Base-by-base conservation (phyloP, 306 rosid species). In the Castanopsis chinensis region DNA sequence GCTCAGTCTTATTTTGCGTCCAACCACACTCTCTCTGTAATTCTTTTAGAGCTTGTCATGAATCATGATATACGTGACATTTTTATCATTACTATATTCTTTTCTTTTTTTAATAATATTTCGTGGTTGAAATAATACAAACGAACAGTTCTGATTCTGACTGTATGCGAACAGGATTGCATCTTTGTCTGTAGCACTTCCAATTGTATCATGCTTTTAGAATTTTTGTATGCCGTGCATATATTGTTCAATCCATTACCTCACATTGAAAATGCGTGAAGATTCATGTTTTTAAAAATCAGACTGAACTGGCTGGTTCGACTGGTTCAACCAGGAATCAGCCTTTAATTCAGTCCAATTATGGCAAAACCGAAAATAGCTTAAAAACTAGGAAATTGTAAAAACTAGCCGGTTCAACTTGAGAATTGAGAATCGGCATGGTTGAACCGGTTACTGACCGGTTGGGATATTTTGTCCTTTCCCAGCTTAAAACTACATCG, bases 21-120 rank as follows among this genome's bases (percentile, higher is more conserved):
- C 65, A 56, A 61, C 60, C 80, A 77, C 68, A 69, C 69, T 57
- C 84, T 53, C 73, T 57, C 65, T 80, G 77, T 82, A 63, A 76
- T 58, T 73, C 67, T 77, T 83, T 8, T 32, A 60, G 80, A 57
- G 82, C 73, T 72, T 76, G 67, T 71, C 61, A 41, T 74, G 76
- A 72, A 61, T 71, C 61, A 41, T 74, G 76, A 72, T 60, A 63
- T 49, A 56, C 35, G 64, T 45, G 57, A 69, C 35, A 56, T 75
- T 76, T 59, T 69, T 33, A 33, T 69, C 54, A 84, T 69, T 56
- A 33, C 59, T 77, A 76, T 61, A 81, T 79, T 88, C 86, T 88
- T 86, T 85, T 65, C 65, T 41, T 37, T 37, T 37, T 41, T 41
- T 8, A 41, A 41, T 41, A 41, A 79, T 83, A 71, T 72, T 79